phyloP scores from a whole-genome alignment of 2,329 filamentous ascomycete genomes.

The Zymoseptoria brevis region DNA sequence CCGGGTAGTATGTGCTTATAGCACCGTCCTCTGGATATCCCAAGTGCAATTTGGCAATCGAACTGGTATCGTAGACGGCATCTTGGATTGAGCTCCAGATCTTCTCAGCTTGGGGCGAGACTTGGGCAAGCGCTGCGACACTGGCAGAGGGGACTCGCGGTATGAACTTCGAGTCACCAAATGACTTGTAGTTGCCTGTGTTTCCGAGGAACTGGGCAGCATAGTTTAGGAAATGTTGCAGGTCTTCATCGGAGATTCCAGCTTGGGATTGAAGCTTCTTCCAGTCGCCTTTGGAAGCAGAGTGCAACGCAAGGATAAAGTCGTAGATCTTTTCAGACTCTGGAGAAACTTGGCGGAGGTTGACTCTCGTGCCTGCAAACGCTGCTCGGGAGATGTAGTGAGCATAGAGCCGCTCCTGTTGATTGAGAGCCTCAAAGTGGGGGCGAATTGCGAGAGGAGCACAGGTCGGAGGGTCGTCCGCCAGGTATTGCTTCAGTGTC shows the following conservation, averaged over 20 bases:
- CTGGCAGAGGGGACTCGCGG: conserved; percentile 38
- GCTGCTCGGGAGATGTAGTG: conserved; percentile 57
- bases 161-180: conserved; percentile 42
- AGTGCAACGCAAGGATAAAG: conserved; percentile 45
- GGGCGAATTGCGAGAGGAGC: conserved; percentile 85
- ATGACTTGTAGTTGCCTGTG: conserved; percentile 11
- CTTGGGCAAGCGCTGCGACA: conserved; percentile 38
- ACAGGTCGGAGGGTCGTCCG: conserved; percentile 81
- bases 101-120: conserved; percentile 32
- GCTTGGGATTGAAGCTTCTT: conserved; percentile 36
- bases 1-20: conserved; percentile 44
- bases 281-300: conserved; percentile 39
- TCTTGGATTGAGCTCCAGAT: conserved; percentile 39
- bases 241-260: conserved; percentile 34
- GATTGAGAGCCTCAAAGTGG: conserved; percentile 68
- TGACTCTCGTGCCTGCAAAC: conserved; percentile 43
- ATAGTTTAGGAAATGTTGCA: conserved; percentile 36
- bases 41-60: conserved; percentile 38
- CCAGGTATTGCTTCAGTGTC: conserved; percentile 63
- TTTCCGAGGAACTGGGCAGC: conserved; percentile 46
- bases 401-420: conserved; percentile 55
- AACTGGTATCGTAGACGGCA: conserved; percentile 37
- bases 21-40: conserved; percentile 44
- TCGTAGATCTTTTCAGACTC: conserved; percentile 48
- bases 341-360: conserved; percentile 45